These are phyloP conservation scores for Fraxinus americana DNA, from an alignment of 257 asterid species.

Conservation along the genomic window DNA sequence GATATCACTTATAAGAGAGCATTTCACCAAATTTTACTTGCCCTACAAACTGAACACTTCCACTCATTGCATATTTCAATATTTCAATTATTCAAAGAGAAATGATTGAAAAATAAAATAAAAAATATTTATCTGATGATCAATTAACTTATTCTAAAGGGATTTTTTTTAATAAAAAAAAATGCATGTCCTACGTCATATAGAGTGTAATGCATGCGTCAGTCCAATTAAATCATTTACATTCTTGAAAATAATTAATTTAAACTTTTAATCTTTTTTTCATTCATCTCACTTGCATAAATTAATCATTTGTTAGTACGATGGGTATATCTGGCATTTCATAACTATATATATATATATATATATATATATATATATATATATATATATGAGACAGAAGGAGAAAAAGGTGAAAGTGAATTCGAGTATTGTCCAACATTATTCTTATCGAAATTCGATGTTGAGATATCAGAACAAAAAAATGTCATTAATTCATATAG, in stretches of 20 bases:
- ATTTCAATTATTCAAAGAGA: background rate
- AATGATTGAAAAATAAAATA: background rate
- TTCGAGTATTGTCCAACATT: background rate
- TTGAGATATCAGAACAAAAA: slow-evolving; percentile 20
- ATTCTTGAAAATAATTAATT: background rate
- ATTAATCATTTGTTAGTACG: too few species aligned
- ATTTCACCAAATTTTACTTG: slow-evolving; percentile 1
- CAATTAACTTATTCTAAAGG: background rate
- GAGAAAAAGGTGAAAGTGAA: background rate
- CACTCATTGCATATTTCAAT: slow-evolving; percentile 18
- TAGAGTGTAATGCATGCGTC: background rate
- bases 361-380: too few species aligned
- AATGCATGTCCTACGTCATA: slow-evolving; percentile 11
- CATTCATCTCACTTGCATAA: too few species aligned
- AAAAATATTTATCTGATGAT: background rate
- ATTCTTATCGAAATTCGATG: slow-evolving; percentile 27
- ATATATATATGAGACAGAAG: background rate
- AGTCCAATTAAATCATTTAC: background rate
- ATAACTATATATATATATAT: too few species aligned
- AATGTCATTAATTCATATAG: background rate
- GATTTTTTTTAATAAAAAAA: background rate
- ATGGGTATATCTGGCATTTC: background rate
- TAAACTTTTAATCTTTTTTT: too few species aligned
- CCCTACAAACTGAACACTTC: background rate
- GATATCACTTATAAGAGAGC: background rate